Evolutionary conservation across 306 rosid species (phyloP).

Genomic region (Trifolium subterraneum): DNA sequence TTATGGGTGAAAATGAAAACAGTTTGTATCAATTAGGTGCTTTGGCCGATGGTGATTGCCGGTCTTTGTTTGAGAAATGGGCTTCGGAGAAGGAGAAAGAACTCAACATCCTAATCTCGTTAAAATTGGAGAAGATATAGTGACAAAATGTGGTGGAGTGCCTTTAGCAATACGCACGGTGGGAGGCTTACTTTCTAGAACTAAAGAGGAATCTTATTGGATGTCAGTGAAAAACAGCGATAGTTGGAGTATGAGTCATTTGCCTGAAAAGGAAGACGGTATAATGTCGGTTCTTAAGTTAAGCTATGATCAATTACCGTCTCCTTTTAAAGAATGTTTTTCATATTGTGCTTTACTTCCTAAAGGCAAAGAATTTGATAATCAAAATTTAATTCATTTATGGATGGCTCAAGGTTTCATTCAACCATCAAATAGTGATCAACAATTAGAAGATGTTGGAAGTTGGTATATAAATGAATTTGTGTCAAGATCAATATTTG

Average conservation of each 20-base stretch:
- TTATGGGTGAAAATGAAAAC: background rate
- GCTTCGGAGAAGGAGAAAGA: constrained; percentile 36
- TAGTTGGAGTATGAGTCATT: constrained; percentile 14
- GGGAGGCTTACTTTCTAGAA: constrained; percentile 40
- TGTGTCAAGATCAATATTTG: constrained; percentile 42
- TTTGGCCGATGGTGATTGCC: constrained; percentile 22
- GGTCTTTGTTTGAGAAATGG: constrained; percentile 43
- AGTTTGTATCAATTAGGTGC: background rate
- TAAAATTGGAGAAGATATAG: constrained; percentile 33
- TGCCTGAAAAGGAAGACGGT: constrained; percentile 28
- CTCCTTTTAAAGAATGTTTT: constrained; percentile 38
- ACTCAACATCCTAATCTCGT: constrained; percentile 21
- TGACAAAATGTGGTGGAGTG: constrained; percentile 48
- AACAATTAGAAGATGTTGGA: constrained; percentile 37
- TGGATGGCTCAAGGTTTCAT: constrained; percentile 43
- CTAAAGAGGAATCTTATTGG: constrained; percentile 48
- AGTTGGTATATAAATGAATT: constrained; percentile 16
- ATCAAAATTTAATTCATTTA: constrained; percentile 25
- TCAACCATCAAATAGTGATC: background rate
- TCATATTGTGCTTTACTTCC: constrained; percentile 34
- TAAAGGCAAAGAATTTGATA: constrained; percentile 33
- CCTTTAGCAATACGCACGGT: constrained; percentile 45
- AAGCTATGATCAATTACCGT: constrained; percentile 38
- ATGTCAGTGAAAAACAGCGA: constrained; percentile 26
- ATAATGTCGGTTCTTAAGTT: constrained; percentile 41